phyloP scores from a whole-genome alignment of 2,329 filamentous ascomycete genomes.

The Ceratocystis harringtonii region DNA sequence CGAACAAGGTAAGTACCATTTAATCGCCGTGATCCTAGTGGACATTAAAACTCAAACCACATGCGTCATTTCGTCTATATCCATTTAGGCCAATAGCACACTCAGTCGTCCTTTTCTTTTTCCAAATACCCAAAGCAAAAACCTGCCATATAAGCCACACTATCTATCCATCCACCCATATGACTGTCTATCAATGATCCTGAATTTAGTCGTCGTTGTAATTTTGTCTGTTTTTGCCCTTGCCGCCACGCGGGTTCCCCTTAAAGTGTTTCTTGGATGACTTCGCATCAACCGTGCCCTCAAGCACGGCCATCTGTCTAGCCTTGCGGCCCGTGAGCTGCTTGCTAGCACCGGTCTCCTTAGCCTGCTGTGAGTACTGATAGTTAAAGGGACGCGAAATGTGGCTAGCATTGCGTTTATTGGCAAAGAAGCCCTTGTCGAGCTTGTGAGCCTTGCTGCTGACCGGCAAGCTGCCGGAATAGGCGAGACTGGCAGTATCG shows the following conservation, averaged over 20 bases:
- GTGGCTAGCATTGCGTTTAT: constrained; percentile 46
- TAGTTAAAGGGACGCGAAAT: constrained; percentile 72
- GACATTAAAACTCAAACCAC: too few species aligned
- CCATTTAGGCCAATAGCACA: too few species aligned
- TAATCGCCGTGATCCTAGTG: too few species aligned
- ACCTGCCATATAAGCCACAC: background rate
- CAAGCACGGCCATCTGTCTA: constrained; percentile 62
- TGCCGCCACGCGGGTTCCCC: constrained; percentile 48
- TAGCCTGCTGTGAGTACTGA: constrained; percentile 73
- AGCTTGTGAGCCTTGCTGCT: constrained; percentile 63
- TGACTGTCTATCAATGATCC: too few species aligned
- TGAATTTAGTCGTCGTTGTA: constrained; percentile 20
- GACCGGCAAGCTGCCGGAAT: constrained; percentile 31
- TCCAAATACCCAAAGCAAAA: too few species aligned
- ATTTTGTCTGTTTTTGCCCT: constrained; percentile 36
- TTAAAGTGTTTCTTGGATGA: constrained; percentile 90
- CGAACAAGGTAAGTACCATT: too few species aligned
- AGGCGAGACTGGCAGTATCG: constrained; percentile 19
- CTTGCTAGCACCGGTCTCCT: constrained; percentile 34
- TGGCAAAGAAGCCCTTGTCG: constrained; percentile 80
- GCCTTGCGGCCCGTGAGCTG: constrained; percentile 71
- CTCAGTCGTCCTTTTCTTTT: too few species aligned
- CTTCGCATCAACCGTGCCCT: constrained; percentile 69
- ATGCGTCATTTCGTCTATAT: too few species aligned
- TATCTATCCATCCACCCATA: background rate